Conservation (phyloP, 2,329 filamentous ascomycete species). For the Colletotrichum aenigma region DNA sequence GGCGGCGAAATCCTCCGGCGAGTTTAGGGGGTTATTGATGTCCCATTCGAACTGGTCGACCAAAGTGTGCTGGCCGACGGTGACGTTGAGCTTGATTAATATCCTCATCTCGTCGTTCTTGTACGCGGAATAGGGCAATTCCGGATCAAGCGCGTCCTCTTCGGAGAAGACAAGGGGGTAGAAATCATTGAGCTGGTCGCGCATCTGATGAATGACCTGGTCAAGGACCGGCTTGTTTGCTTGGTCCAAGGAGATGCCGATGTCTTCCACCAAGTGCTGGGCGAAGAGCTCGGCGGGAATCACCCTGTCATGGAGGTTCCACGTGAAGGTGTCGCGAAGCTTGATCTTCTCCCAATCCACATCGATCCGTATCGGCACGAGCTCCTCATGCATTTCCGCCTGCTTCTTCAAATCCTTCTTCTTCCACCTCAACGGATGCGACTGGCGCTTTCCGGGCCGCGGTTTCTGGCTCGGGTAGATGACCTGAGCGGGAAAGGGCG, state of each 20-base stretch:
- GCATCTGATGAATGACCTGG: slow-evolving; percentile 70
- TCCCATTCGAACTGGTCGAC: slow-evolving; percentile 99
- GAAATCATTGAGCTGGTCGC: slow-evolving; percentile 90
- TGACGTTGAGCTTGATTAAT: slow-evolving; percentile 94
- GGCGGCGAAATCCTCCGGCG: slow-evolving; percentile 90
- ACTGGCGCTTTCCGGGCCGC: slow-evolving; percentile 77
- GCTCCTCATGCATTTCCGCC: slow-evolving; percentile 87
- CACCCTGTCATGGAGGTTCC: slow-evolving; percentile 93
- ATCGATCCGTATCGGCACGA: slow-evolving; percentile 89
- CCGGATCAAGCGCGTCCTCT: slow-evolving; percentile 88
- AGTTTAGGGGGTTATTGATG: slow-evolving; percentile 93
- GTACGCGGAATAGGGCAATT: slow-evolving; percentile 89
- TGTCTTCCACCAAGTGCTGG: slow-evolving; percentile 87
- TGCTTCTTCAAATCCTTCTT: slow-evolving; percentile 84
- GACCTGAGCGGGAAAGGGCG: slow-evolving; percentile 40
- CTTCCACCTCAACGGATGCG: slow-evolving; percentile 73
- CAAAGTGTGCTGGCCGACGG: slow-evolving; percentile 90
- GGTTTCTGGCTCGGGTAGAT: slow-evolving; percentile 81
- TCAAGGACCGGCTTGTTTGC: slow-evolving; percentile 67
- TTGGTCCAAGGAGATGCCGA: slow-evolving; percentile 69
- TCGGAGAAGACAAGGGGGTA: slow-evolving; percentile 91
- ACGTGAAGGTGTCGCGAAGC: slow-evolving; percentile 95
- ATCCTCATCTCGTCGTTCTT: slow-evolving; percentile 99
- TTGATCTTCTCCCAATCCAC: slow-evolving; percentile 96
- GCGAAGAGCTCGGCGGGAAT: slow-evolving; percentile 83